Conservation (phyloP, 768 basidiomycete genomes). For the Psilocybe subaeruginosa region DNA sequence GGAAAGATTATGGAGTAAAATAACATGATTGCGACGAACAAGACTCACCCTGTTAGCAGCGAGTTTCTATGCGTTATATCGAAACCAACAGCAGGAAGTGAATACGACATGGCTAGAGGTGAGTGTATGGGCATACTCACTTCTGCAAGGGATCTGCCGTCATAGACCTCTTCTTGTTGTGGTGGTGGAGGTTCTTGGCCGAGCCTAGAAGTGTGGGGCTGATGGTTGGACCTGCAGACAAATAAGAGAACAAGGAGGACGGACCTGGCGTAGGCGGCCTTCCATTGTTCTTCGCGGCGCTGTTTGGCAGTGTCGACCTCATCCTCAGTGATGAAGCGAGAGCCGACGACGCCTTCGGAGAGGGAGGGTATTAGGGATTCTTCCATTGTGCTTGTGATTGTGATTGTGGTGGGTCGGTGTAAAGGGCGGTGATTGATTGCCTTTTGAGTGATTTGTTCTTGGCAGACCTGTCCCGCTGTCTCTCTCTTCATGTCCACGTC, state of each 20-base stretch:
- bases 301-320: constrained; percentile 77
- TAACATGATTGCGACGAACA: constrained; percentile 1
- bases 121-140: constrained; percentile 46
- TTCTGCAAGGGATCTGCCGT: constrained; percentile 88
- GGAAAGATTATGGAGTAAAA: constrained; percentile 9
- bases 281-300: constrained; percentile 84
- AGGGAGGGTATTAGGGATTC: constrained; percentile 71
- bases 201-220: constrained; percentile 43
- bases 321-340: constrained; percentile 80
- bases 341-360: constrained; percentile 72
- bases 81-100: constrained; percentile 47
- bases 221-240: constrained; percentile 7
- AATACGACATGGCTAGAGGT: constrained; percentile 37
- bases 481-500: constrained; percentile 32
- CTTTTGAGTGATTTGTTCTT: background rate
- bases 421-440: constrained; percentile 11
- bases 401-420: constrained; percentile 10
- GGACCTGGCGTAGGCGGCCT: constrained; percentile 84
- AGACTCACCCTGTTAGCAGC: constrained; percentile 79
- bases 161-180: constrained; percentile 76
- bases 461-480: background rate
- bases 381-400: constrained; percentile 45
- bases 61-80: constrained; percentile 70
- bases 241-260: background rate
- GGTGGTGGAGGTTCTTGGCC: constrained; percentile 85